phyloP scores from a whole-genome alignment of 1,284 basidiomycete species.

The Laetiporus sulphureus region DNA sequence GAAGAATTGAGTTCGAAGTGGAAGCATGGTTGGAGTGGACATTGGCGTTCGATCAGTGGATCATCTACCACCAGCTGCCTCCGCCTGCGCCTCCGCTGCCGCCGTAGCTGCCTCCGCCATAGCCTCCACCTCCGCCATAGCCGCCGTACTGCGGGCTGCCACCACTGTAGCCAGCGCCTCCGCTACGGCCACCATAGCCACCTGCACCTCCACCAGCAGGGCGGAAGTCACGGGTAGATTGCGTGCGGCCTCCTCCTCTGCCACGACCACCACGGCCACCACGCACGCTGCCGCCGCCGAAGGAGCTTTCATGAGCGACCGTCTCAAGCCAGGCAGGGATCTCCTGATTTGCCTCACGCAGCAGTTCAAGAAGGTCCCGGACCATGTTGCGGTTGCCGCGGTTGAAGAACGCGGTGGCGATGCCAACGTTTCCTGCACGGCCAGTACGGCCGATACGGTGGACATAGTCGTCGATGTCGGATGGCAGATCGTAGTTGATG shows the following conservation, averaged over 20 bases:
- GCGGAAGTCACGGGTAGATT: conserved; percentile 41
- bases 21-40: neutral
- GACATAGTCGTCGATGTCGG: conserved; percentile 98
- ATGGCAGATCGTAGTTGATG: conserved; percentile 97
- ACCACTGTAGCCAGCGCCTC: conserved; percentile 34
- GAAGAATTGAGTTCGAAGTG: neutral
- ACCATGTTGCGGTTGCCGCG: conserved; percentile 89
- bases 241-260: conserved; percentile 48
- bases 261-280: conserved; percentile 54
- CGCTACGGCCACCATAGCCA: conserved; percentile 28
- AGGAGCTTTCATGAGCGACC: conserved; percentile 78
- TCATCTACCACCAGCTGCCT: conserved; percentile 39
- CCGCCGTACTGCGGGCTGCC: conserved; percentile 29
- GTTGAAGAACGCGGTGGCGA: conserved; percentile 93
- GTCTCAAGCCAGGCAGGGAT: conserved; percentile 90
- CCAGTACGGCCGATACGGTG: conserved; percentile 99
- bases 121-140: conserved; percentile 28
- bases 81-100: conserved; percentile 33
- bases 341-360: conserved; percentile 96
- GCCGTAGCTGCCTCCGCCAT: conserved; percentile 33
- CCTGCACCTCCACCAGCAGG: conserved; percentile 35
- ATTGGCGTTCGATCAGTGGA: neutral
- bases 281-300: conserved; percentile 53
- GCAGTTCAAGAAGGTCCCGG: conserved; percentile 85
- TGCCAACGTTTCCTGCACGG: conserved; percentile 98